A percentile compares a stretch with the other conserved stretches of the same genome.
These are phyloP conservation scores for Leccinum sublutescens DNA, from an alignment of 768 basidiomycete genomes.

Conservation along the genomic window DNA sequence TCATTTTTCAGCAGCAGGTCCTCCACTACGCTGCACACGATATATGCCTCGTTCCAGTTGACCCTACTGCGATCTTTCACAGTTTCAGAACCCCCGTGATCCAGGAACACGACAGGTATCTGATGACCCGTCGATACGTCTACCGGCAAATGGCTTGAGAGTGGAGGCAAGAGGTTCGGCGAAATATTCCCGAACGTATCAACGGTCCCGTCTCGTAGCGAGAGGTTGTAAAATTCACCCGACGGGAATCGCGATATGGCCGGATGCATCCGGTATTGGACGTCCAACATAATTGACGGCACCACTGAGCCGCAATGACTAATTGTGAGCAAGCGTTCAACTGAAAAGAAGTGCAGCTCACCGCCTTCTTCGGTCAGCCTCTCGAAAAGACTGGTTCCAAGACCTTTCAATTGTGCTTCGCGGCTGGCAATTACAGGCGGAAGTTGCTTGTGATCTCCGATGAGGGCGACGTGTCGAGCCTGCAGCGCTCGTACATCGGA, in stretches of 20 bases:
- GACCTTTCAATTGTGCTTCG: slow-evolving; percentile 69
- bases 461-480: slow-evolving; percentile 82
- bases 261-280: slow-evolving; percentile 97
- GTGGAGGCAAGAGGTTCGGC: slow-evolving; percentile 58
- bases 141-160: slow-evolving; percentile 48
- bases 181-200: slow-evolving; percentile 46
- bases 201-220: slow-evolving; percentile 74
- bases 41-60: slow-evolving; percentile 74
- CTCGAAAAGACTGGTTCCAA: slow-evolving; percentile 85
- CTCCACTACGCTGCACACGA: slow-evolving; percentile 77
- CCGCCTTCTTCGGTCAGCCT: slow-evolving; percentile 80
- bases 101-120: slow-evolving; percentile 75
- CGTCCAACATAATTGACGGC: slow-evolving; percentile 89
- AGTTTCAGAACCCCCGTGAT: slow-evolving; percentile 72
- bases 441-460: slow-evolving; percentile 97
- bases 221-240: slow-evolving; percentile 72
- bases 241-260: slow-evolving; percentile 85
- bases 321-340: slow-evolving; percentile 4
- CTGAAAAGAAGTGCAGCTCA: slow-evolving; percentile 38
- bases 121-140: slow-evolving; percentile 39
- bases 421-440: slow-evolving; percentile 83
- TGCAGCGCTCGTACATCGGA: slow-evolving; percentile 32
- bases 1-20: slow-evolving; percentile 77
- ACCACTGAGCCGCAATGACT: slow-evolving; percentile 46
- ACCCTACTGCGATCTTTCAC: slow-evolving; percentile 68